Base-by-base conservation (phyloP, 2,329 filamentous ascomycete genomes). In the Colletotrichum eremochloae region DNA sequence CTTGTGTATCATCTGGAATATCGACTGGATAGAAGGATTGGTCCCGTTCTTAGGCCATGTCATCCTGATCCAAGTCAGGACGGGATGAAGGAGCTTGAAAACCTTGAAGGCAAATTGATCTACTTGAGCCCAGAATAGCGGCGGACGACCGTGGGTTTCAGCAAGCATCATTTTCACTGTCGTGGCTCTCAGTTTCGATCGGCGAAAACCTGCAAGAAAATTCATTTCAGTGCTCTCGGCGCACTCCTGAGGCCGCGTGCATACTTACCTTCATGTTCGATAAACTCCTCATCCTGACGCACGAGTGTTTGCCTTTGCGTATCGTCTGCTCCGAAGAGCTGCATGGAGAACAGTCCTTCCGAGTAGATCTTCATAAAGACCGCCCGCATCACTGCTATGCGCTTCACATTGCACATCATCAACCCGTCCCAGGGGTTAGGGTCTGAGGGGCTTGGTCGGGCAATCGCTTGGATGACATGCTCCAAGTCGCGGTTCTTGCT, bases 251-350 rank as follows among this genome's bases (percentile, higher is more conserved):
- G 40, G 12, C 0, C 5, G 58, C 33, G 33, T 70, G 4, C n/a
- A 18, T 20, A 71, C 76, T 60, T 65, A 81, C 80, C 80, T 71
- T 81, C 79, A 42, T 74, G 42, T 42, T 74, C 53, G n/a, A 78
- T 68, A 48, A 79, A 75, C 1, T 73, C 72, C 36, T 60, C 62
- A 56, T 81, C 80, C 12, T 75, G 75, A 15, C 69, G 69, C 12
- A 67, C 44, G 3, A 82, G 73, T 2, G 74, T 58, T 61, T 73
- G 67, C 40, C 50, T 48, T 62, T 81, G 79, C n/a, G 75, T 74
- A 2, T 71, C 20, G 20, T 68, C 67, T 29, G 80, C 79, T 14
- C 80, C 81, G 72, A 82, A 82, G 3, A 82, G 74, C 9, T 80
- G 72, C 15, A 68, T 61, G 7, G 77, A 78, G 24, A 82, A 79